A percentile compares a stretch with the other conserved stretches of the same genome.
Evolutionary conservation across 345 rosid species (phyloP).

Genomic region (Boechera stricta): DNA sequence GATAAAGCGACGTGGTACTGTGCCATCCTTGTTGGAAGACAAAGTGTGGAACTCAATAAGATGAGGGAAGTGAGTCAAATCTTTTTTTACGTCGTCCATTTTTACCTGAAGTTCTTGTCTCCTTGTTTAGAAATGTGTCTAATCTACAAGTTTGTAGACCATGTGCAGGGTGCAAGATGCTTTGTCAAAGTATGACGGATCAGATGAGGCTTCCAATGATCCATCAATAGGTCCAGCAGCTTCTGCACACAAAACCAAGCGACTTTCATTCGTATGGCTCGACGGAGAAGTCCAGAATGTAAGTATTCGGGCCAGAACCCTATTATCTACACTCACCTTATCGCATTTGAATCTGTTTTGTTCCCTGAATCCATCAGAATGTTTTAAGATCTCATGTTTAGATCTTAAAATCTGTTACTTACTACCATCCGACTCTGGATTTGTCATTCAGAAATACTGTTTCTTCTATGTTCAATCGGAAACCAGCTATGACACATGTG

Average conservation of each 20-base stretch:
- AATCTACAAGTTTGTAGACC: constrained; percentile 64
- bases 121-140: constrained; percentile 33
- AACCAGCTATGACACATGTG: constrained; percentile 84
- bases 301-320: constrained; percentile 41
- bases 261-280: constrained; percentile 88
- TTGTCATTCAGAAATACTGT: constrained; percentile 76
- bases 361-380: constrained; percentile 15
- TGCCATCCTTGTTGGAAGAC: constrained; percentile 89
- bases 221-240: constrained; percentile 51
- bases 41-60: constrained; percentile 73
- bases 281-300: constrained; percentile 91
- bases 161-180: constrained; percentile 81
- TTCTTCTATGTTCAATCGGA: constrained; percentile 85
- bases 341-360: constrained; percentile 8
- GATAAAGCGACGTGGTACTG: constrained; percentile 83
- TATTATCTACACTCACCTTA: not conserved
- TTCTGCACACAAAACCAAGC: constrained; percentile 61
- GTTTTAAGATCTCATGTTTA: constrained; percentile 1
- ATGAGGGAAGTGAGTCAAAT: constrained; percentile 82
- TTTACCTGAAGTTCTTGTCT: constrained; percentile 9
- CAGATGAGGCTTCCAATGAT: constrained; percentile 50
- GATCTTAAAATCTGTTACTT: not conserved
- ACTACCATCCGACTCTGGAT: constrained; percentile 12
- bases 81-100: not conserved
- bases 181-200: constrained; percentile 51